A percentile compares a stretch with the other conserved stretches of the same genome.
phyloP scores from a whole-genome alignment of 2,329 filamentous ascomycete species.

The Monosporascus sp. region DNA sequence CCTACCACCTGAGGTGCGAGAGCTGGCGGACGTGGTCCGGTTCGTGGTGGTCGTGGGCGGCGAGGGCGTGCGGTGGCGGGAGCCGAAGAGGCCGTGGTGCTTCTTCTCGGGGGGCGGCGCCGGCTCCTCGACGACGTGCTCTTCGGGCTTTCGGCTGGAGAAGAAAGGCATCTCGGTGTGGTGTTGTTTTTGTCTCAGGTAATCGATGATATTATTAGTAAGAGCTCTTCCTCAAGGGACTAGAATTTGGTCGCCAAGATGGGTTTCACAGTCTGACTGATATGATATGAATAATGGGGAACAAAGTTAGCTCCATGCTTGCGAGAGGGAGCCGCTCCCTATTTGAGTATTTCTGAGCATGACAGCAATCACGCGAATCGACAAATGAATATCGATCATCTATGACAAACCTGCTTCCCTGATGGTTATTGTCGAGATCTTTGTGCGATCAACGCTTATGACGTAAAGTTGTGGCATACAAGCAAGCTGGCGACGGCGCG shows the following conservation, averaged over 20 bases:
- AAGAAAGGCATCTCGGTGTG: conserved; percentile 25
- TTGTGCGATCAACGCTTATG: not conserved
- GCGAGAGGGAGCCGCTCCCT: not conserved
- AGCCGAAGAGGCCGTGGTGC: conserved; percentile 34
- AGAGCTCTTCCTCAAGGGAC: no score
- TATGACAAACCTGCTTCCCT: conserved; percentile 20
- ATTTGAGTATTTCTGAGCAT: not conserved
- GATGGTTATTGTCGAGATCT: not conserved
- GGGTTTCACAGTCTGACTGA: no score
- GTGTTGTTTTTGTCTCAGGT: not conserved
- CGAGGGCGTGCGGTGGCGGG: conserved; percentile 29
- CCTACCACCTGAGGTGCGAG: conserved; percentile 15
- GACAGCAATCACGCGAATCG: not conserved
- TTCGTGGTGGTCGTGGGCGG: conserved; percentile 12
- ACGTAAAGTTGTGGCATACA: not conserved
- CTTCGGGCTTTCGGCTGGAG: conserved; percentile 24
- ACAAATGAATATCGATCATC: conserved; percentile 6
- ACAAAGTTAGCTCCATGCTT: not conserved
- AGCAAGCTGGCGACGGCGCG: not conserved
- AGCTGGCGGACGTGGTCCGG: conserved; percentile 15
- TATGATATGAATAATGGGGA: no score
- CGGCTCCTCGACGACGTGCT: conserved; percentile 33
- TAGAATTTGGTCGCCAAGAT: no score
- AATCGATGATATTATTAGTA: no score
- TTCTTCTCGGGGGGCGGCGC: conserved; percentile 44